Evolutionary conservation across 805 yeast species (phyloP).

Genomic region (Lipomyces sp.): DNA sequence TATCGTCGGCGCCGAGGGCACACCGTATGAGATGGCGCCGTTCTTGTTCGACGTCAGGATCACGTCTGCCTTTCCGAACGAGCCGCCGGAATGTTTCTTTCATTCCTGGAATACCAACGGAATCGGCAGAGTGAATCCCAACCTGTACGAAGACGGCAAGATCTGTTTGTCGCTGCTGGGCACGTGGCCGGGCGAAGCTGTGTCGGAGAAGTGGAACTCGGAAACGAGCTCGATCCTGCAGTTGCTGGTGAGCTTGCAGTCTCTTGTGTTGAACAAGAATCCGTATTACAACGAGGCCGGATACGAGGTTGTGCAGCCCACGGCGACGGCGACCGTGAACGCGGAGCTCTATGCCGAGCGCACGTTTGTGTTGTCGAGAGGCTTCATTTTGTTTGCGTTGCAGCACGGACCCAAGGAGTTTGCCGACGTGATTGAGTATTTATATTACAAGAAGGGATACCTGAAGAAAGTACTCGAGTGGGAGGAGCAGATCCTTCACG

Average conservation of each 20-base stretch:
- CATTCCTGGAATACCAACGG: slow-evolving; percentile 30
- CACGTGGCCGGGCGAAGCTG: slow-evolving; percentile 28
- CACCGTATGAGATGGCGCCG: slow-evolving; percentile 29
- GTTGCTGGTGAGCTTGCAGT: slow-evolving; percentile 24
- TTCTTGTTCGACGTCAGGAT: slow-evolving; percentile 26
- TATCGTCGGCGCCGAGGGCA: slow-evolving; percentile 24
- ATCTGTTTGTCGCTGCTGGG: slow-evolving; percentile 27
- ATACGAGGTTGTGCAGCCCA: slow-evolving; percentile 22
- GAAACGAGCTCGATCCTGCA: slow-evolving; percentile 26
- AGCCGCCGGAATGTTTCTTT: slow-evolving; percentile 24
- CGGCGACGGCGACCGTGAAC: slow-evolving; percentile 20
- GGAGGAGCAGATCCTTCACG: slow-evolving; percentile 21
- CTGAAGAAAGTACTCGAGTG: slow-evolving; percentile 14
- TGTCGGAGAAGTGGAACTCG: slow-evolving; percentile 24
- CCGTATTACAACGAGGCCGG: slow-evolving; percentile 30
- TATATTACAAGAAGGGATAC: slow-evolving; percentile 5
- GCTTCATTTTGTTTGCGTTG: slow-evolving; percentile 23
- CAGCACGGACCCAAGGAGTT: slow-evolving; percentile 17
- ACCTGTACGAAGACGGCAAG: slow-evolving; percentile 28
- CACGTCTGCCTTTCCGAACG: slow-evolving; percentile 14
- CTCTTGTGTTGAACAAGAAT: slow-evolving; percentile 22
- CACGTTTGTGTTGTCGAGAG: slow-evolving; percentile 25
- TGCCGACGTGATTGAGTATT: slow-evolving; percentile 9
- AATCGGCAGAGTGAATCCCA: slow-evolving; percentile 28
- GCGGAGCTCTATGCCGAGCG: slow-evolving; percentile 23